Evolutionary conservation across 2,329 filamentous ascomycete genomes (phyloP).

Genomic region (Colletotrichum salicis): DNA sequence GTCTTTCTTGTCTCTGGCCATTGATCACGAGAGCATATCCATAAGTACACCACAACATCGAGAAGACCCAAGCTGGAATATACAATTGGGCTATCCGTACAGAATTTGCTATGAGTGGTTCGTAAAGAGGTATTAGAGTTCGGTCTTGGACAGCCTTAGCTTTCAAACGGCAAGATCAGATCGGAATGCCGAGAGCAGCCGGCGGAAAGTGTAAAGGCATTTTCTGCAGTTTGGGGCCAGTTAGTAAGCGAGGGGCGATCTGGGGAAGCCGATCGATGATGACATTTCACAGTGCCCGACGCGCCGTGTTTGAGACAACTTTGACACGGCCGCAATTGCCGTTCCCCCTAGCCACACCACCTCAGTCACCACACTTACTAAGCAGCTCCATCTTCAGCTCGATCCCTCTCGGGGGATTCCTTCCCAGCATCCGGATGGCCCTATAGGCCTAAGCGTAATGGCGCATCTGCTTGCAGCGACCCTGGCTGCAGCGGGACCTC

Average conservation of each 20-base stretch:
- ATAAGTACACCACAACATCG: too few species aligned
- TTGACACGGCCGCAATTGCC: background rate
- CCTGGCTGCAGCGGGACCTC: background rate
- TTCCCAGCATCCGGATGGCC: background rate
- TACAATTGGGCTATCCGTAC: too few species aligned
- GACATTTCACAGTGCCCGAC: constrained; percentile 5
- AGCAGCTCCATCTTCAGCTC: background rate
- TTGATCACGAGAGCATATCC: background rate
- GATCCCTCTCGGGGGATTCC: background rate
- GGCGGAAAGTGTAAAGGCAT: constrained; percentile 11
- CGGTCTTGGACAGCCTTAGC: background rate
- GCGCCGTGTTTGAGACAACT: background rate
- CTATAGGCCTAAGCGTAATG: background rate
- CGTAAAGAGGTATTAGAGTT: background rate
- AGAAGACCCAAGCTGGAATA: too few species aligned
- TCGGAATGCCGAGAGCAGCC: background rate
- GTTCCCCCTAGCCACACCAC: background rate
- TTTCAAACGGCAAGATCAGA: constrained; percentile 13
- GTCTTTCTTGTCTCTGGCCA: background rate
- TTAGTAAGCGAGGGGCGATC: constrained; percentile 7
- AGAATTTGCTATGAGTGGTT: background rate
- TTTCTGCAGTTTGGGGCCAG: constrained; percentile 1
- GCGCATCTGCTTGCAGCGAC: constrained; percentile 18
- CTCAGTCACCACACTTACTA: too few species aligned
- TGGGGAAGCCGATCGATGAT: constrained; percentile 28